Conservation (phyloP, 495 filamentous ascomycete species). For the Daldinia concentrica region DNA sequence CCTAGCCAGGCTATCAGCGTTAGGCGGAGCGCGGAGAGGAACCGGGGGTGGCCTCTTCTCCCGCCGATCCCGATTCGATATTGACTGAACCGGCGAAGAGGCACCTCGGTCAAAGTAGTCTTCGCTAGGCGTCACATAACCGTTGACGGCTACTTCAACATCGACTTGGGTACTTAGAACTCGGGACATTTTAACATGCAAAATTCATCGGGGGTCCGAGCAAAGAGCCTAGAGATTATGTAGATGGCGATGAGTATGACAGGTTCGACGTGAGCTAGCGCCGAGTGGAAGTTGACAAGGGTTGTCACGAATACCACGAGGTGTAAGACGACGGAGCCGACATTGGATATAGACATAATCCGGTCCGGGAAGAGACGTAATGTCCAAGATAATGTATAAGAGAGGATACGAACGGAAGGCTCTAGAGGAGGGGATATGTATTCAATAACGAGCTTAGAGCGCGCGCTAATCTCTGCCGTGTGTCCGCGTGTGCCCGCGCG, state of each 20-base stretch:
- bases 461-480: slow-evolving; percentile 13
- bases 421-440: background rate
- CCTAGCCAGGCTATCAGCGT: slow-evolving; percentile 44
- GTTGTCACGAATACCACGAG: slow-evolving; percentile 53
- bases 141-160: slow-evolving; percentile 27
- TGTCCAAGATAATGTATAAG: background rate
- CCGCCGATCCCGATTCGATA: slow-evolving; percentile 14
- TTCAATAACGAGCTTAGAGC: background rate
- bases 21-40: slow-evolving; percentile 10
- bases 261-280: slow-evolving; percentile 48
- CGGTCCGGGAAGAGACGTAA: slow-evolving; percentile 9
- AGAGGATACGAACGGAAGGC: background rate
- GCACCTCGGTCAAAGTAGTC: slow-evolving; percentile 31
- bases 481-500: slow-evolving; percentile 6
- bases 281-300: slow-evolving; percentile 52
- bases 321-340: slow-evolving; percentile 51
- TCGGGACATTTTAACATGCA: slow-evolving; percentile 44
- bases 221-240: slow-evolving; percentile 45
- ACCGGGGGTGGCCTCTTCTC: slow-evolving; percentile 13
- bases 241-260: slow-evolving; percentile 47
- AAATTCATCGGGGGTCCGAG: slow-evolving; percentile 43
- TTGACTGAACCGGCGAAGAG: slow-evolving; percentile 16
- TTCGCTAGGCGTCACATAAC: slow-evolving; percentile 45
- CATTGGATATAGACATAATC: slow-evolving; percentile 52
- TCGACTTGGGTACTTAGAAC: slow-evolving; percentile 30